Base-by-base conservation (phyloP, 2,329 filamentous ascomycete genomes). In the Hymenoscyphus fructigenus region DNA sequence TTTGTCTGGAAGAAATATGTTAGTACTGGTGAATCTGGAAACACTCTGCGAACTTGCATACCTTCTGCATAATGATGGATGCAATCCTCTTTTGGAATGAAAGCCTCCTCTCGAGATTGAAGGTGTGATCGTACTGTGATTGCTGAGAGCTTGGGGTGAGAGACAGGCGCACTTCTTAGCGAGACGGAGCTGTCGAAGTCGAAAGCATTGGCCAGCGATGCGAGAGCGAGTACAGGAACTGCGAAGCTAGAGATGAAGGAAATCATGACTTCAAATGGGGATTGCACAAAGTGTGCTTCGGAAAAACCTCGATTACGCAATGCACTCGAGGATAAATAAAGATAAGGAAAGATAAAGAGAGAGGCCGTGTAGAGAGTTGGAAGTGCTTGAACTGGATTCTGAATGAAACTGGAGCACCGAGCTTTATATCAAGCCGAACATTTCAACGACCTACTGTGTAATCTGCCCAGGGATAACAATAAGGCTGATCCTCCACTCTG, bases 31-130 rank as follows among this genome's bases (percentile, higher is more conserved):
- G n/a, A 15, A 14, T 17, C 15, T 41, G 4, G 14, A 29, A 60
- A 4, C 17, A 28, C 7, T n/a, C 23, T 17, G 10, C 15, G 14
- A 47, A 44, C 63, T 15, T n/a, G 47, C 66, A 20, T 62, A 70
- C 66, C 53, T 59, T 69, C 61, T 36, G 64, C 68, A 65, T 69
- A 68, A 59, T 66, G 62, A 57, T 70, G 67, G 3, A 60, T 55
- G 41, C 67, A 68, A 10, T 65, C 41, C 10, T 57, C 23, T 29
- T 55, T 68, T 44, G 64, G 64, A 38, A 53, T 68, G 2, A 68
- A 68, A 34, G 32, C 57, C 26, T 66, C 63, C 41, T 62, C 65
- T 61, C 65, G 61, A 53, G 44, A 61, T 41, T 60, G 57, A 14
- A 65, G 10, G 14, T 34, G 47, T 57, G 62, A 59, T 17, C 60